A percentile compares a stretch with the other conserved stretches of the same genome.
These are phyloP conservation scores for Pythium coloratum DNA, from an alignment of 352 stramenopile genomes.

Conservation along the genomic window DNA sequence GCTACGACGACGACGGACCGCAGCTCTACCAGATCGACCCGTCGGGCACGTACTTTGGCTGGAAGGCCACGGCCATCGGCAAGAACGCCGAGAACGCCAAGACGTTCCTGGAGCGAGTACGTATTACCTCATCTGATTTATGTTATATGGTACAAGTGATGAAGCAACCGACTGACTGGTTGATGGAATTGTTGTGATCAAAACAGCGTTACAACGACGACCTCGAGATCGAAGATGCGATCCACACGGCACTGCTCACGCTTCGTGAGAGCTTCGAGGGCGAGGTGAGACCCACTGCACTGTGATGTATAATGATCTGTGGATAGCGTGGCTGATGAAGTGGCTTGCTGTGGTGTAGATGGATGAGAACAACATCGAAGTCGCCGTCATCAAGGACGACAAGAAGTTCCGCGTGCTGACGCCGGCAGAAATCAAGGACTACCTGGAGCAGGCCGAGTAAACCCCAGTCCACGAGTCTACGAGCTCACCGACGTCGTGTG, in stretches of 20 bases:
- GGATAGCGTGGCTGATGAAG: neutral
- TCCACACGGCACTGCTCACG: slow-evolving; percentile 98
- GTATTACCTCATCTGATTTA: slow-evolving; percentile 32
- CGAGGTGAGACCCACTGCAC: slow-evolving; percentile 45
- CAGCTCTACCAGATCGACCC: slow-evolving; percentile 99
- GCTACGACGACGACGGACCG: slow-evolving; percentile 97
- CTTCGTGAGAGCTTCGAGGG: slow-evolving; percentile 98
- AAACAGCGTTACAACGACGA: slow-evolving; percentile 92
- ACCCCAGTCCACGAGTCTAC: neutral
- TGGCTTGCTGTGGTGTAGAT: slow-evolving; percentile 80
- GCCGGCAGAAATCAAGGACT: slow-evolving; percentile 98
- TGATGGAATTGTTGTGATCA: neutral
- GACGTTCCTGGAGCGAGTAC: slow-evolving; percentile 98
- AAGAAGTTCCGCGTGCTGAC: slow-evolving; percentile 97
- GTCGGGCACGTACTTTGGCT: slow-evolving; percentile 98
- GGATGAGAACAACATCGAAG: slow-evolving; percentile 98
- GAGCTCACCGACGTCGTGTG: too few species aligned
- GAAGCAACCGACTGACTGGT: slow-evolving; percentile 2
- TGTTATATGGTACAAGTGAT: neutral
- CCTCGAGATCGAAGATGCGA: slow-evolving; percentile 99
- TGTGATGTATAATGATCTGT: neutral
- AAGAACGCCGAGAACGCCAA: slow-evolving; percentile 98
- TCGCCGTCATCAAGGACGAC: slow-evolving; percentile 96
- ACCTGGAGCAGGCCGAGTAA: slow-evolving; percentile 99
- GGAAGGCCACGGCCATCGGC: slow-evolving; percentile 99